Evolutionary conservation across 192 early-diverging fungal genomes (phyloP), one percentile per base, ranked within the genome.

Genomic region (Backusella circina): DNA sequence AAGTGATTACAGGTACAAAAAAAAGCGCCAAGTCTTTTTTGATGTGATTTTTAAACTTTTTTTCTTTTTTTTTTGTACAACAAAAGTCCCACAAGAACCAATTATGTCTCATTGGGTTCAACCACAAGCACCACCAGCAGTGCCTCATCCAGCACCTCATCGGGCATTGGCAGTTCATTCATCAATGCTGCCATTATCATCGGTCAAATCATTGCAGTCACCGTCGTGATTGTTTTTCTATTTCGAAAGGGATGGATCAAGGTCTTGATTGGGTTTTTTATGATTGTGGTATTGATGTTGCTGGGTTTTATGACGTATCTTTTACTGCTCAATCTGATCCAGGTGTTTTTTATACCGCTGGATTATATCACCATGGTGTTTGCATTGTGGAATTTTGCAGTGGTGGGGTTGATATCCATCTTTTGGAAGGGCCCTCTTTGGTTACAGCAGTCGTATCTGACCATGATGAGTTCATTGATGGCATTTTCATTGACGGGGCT

Each of bases 341-440:
- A 88, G 54, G 86, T 87, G 1, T 83, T 88, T 57, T 72, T 71
- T 41, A 84, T 92, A 21, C 86, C 93, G 2, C 70, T 96, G 30
- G 95, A 96, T 70, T 91, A 90, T 74, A 75, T 93, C 26, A 91
- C 92, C 0, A 87, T 95, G 81, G 77, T 75, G 21, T 91, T 96
- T 75, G 93, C 89, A 41, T 78, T 96, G 18, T 96, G 92, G 91
- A 96, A 96, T 75, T 86, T 96, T 82, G 80, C 86, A 0, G 85
- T 88, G 9, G 88, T 90, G 5, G 95, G 95, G 36, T 77, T 92
- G 35, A 67, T 90, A 21, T 83, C 88, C 28, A 91, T 96, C 2
- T 96, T 96, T 80, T 95, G 91, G 89, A 92, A 95, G 74, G 93
- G 92, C 2, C 95, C 95, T 1, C 66, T 93, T 64, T 83, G 86